Evolutionary conservation across 495 filamentous ascomycete species (phyloP).

Genomic region (Podospora didyma): DNA sequence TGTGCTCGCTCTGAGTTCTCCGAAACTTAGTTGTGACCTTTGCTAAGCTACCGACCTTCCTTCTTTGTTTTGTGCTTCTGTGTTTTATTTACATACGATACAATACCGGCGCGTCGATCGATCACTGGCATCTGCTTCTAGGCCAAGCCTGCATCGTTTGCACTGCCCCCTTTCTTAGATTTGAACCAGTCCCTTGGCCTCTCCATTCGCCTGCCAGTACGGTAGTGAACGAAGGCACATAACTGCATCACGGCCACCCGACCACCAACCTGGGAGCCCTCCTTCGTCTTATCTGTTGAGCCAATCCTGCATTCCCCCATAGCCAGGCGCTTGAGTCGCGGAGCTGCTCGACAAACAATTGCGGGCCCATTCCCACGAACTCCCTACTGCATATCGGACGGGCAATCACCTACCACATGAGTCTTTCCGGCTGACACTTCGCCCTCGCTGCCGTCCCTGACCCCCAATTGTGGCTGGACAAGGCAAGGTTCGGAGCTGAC

Average conservation of each 20-base stretch:
- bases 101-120: too few species aligned
- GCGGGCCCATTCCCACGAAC: too few species aligned
- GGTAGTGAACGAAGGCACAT: background rate
- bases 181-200: background rate
- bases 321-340: too few species aligned
- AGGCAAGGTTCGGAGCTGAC: constrained; percentile 5
- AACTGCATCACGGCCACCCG: background rate
- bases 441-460: too few species aligned
- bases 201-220: background rate
- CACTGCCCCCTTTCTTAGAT: too few species aligned
- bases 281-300: background rate
- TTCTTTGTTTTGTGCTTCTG: background rate
- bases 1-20: background rate
- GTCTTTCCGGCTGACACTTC: background rate
- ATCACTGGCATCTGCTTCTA: too few species aligned
- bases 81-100: too few species aligned
- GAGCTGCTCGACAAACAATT: too few species aligned
- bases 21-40: background rate
- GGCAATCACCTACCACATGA: background rate
- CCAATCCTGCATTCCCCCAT: background rate
- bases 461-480: constrained; percentile 1
- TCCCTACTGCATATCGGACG: background rate
- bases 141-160: too few species aligned
- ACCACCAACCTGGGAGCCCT: background rate
- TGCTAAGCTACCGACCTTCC: background rate